These are phyloP conservation scores for Phytophthora rubi DNA, from an alignment of 352 stramenopile genomes.

Conservation along the genomic window DNA sequence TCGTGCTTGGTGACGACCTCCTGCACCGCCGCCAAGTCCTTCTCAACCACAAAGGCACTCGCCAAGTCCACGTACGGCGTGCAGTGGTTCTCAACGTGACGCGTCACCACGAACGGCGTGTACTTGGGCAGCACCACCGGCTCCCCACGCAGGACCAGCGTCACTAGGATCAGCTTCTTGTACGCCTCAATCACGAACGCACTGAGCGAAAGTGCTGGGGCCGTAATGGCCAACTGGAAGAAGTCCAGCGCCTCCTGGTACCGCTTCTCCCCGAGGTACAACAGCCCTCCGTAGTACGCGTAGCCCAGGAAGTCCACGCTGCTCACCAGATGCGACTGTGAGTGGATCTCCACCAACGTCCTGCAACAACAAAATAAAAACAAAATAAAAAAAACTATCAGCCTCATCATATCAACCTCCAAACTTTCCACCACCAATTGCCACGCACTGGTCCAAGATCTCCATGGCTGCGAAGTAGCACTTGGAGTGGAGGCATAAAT, in stretches of 20 bases:
- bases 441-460: constrained; percentile 66
- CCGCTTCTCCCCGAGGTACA: constrained; percentile 79
- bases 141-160: constrained; percentile 67
- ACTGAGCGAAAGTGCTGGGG: constrained; percentile 73
- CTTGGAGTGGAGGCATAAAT: constrained; percentile 84
- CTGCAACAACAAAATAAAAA: constrained; percentile 34
- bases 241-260: constrained; percentile 79
- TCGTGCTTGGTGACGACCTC: constrained; percentile 52
- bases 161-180: constrained; percentile 83
- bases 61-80: constrained; percentile 60
- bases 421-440: background rate
- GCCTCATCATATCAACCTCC: background rate
- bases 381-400: background rate
- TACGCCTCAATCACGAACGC: constrained; percentile 84
- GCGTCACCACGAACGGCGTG: constrained; percentile 77
- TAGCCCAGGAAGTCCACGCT: constrained; percentile 81
- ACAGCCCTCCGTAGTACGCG: constrained; percentile 82
- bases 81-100: constrained; percentile 75
- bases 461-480: constrained; percentile 77
- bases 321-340: constrained; percentile 56
- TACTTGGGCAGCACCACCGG: constrained; percentile 74
- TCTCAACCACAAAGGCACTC: constrained; percentile 59
- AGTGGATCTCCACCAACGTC: constrained; percentile 75
- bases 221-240: constrained; percentile 75
- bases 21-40: constrained; percentile 40